Percentiles rank a stretch among this genome's conserved stretches.
phyloP scores from a whole-genome alignment of 1,139 yeast species.

The Blastobotrys ciferrii region DNA sequence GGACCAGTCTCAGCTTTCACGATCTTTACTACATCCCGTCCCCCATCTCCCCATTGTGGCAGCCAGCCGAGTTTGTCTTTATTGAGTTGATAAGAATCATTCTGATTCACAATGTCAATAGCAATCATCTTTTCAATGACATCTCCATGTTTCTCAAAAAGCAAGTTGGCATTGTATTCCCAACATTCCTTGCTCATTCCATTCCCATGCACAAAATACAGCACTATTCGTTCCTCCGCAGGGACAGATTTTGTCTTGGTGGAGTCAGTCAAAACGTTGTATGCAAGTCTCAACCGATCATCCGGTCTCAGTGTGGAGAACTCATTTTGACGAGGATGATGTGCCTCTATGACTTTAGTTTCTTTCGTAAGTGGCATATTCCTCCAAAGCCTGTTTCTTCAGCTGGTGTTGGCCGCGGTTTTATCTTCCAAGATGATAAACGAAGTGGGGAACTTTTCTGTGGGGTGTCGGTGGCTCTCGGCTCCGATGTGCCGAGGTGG shows the following conservation, averaged over 20 bases:
- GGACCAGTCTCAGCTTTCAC: conserved; percentile 44
- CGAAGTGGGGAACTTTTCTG: no score
- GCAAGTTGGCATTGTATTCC: conserved; percentile 54
- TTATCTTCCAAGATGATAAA: no score
- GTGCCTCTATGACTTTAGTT: conserved; percentile 24
- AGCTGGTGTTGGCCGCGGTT: no score
- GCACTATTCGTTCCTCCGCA: conserved; percentile 39
- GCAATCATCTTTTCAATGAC: conserved; percentile 45
- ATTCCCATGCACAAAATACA: conserved; percentile 65
- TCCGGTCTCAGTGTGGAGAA: conserved; percentile 24
- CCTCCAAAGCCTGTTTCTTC: no score
- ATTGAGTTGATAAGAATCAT: conserved; percentile 62
- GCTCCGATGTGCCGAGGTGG: not conserved
- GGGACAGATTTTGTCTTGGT: conserved; percentile 1
- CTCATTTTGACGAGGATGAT: conserved; percentile 25
- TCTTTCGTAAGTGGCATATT: conserved; percentile 15
- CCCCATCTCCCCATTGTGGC: conserved; percentile 64
- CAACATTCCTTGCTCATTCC: conserved; percentile 67
- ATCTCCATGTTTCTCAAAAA: conserved; percentile 35
- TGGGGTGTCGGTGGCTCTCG: not conserved
- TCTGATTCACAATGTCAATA: conserved; percentile 60
- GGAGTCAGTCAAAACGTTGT: conserved; percentile 24
- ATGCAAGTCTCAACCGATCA: conserved; percentile 28
- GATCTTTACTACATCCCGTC: conserved; percentile 55
- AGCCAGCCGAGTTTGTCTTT: conserved; percentile 52